Conservation (phyloP, 2,329 filamentous ascomycete species). For the Trichoderma guizhouense region DNA sequence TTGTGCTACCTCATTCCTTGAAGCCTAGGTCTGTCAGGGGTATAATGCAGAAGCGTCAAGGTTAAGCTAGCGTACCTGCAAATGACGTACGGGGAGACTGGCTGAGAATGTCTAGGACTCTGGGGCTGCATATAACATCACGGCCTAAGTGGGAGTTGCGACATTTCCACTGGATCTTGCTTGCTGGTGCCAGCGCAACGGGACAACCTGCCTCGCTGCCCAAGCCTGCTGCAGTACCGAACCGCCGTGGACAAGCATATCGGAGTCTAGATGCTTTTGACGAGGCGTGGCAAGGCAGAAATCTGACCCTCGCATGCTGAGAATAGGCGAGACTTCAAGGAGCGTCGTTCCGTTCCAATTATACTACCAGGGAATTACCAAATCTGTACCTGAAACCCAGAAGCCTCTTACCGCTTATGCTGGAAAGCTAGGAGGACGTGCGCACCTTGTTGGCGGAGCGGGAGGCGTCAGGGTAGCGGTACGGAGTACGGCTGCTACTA, state of each 20-base stretch:
- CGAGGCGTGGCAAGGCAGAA: conserved; percentile 2
- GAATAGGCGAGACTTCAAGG: conserved; percentile 3
- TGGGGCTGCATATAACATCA: conserved; percentile 16
- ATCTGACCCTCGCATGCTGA: not conserved
- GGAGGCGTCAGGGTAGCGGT: not conserved
- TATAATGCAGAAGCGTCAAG: conserved; percentile 19
- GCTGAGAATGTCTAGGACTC: not conserved
- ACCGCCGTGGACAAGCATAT: not conserved
- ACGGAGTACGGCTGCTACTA: not conserved
- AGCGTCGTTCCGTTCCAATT: not conserved
- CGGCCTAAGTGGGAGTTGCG: conserved; percentile 7
- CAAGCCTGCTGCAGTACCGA: conserved; percentile 10
- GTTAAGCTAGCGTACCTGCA: conserved; percentile 18
- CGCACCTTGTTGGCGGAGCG: conserved; percentile 13
- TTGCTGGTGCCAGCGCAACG: conserved; percentile 11
- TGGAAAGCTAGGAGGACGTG: conserved; percentile 13
- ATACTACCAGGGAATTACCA: not conserved
- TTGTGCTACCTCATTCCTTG: conserved; percentile 23
- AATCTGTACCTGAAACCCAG: conserved; percentile 12
- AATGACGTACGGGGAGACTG: conserved; percentile 17
- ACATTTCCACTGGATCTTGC: not conserved
- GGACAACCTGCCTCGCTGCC: conserved; percentile 9
- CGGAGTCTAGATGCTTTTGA: conserved; percentile 8
- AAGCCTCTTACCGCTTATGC: conserved; percentile 4
- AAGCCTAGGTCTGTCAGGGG: conserved; percentile 23